Evolutionary conservation across 2,329 filamentous ascomycete genomes (phyloP), one percentile per base, ranked within the genome.

Genomic region (Lachnellula willkommii): DNA sequence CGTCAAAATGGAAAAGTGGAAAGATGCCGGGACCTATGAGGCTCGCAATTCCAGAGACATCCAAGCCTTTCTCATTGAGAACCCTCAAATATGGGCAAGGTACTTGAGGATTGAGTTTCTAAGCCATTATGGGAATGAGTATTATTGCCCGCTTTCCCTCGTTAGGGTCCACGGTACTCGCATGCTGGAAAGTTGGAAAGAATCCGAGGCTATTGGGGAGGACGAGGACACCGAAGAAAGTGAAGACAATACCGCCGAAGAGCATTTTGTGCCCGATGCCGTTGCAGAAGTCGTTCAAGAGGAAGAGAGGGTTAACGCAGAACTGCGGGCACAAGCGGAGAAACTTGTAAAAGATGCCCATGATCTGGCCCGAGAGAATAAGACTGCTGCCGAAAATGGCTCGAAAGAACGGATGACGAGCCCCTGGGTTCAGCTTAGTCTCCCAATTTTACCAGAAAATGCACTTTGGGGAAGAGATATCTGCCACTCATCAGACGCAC

Each of bases 111-210:
- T 99, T 56, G 94, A 99, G 69, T 94, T 97, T 61, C 71, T 97
- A 49, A 90, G 85, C 4, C 93, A 99, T 70, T 99, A 93, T 70
- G 94, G 94, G 8, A 95, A 92, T 65, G 94, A 99, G 70, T 99
- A 89, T 70, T 99, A 96, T 70, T 99, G 94, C 67, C 94, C 94
- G 0, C 77, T 99, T 15, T 96, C 93, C 58, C 74, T 99, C 17
- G 77, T 99, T 52, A 84, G 94, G 53, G 88, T 99, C 5, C 94
- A 99, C 72, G 94, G 94, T 6, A 96, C 85, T 20, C 88, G 93
- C 0, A 94, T 96, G 77, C 88, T 99, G 85, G 97, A 65, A 91
- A 99, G 69, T 92, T 93, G 67, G 55, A 90, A 93, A 68, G 89
- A 95, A 54, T 86, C 89, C 55, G 90, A 95, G 61, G 76, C 79